Evolutionary conservation across 176 grass and related monocot genomes (phyloP).

Genomic region (maize (Zea mays)): Zm-B73-REFERENCE-NAM-5.0 NC_050096.1:63299001-63299500

Average conservation of each 20-base stretch:
- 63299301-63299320: slow-evolving; percentile 6
- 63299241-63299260: background rate
- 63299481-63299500: slow-evolving; percentile 1
- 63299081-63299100: background rate
- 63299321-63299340: background rate
- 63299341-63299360: background rate
- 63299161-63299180: background rate
- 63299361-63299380: background rate
- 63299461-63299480: slow-evolving; percentile 33
- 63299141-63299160: background rate
- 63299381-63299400: background rate
- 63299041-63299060: slow-evolving; percentile 7
- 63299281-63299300: slow-evolving; percentile 24
- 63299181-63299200: background rate
- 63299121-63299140: background rate
- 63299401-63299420: background rate
- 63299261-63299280: background rate
- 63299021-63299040: slow-evolving; percentile 14
- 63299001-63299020: slow-evolving; percentile 41
- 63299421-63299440: slow-evolving; percentile 30
- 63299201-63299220: background rate
- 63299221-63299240: background rate
- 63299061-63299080: background rate
- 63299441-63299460: background rate
- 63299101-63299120: background rate